These are phyloP conservation scores for Metschnikowia chrysomelidarum DNA, from an alignment of 805 yeast species.

Conservation along the genomic window DNA sequence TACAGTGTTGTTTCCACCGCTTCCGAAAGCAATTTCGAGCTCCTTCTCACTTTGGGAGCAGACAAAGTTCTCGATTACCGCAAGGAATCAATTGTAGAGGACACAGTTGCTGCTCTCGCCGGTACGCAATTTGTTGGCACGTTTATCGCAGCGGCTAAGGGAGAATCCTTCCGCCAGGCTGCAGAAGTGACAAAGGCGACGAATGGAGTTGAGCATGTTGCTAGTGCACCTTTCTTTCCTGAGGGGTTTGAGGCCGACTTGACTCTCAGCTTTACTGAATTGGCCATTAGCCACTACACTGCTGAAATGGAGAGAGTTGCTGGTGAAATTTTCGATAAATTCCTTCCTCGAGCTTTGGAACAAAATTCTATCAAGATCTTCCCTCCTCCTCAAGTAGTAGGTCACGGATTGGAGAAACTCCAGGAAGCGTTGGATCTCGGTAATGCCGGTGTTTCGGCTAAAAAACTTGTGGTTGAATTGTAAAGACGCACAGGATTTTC, in stretches of 20 bases:
- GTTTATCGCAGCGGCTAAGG: constrained; percentile 13
- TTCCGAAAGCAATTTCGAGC: constrained; percentile 8
- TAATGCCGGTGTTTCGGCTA: constrained; percentile 10
- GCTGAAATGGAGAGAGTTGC: constrained; percentile 6
- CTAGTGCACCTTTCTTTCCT: constrained; percentile 10
- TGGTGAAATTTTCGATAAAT: constrained; percentile 1
- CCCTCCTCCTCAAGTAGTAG: constrained; percentile 9
- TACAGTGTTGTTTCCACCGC: constrained; percentile 11
- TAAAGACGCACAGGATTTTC: too few relatives aligned
- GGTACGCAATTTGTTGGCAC: constrained; percentile 9
- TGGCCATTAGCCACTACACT: constrained; percentile 5
- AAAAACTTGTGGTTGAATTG: constrained; percentile 12
- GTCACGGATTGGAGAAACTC: constrained; percentile 4
- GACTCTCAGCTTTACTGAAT: constrained; percentile 5
- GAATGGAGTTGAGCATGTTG: constrained; percentile 2
- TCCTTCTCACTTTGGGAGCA: constrained; percentile 8
- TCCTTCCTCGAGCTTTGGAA: constrained; percentile 8
- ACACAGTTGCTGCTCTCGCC: constrained; percentile 3
- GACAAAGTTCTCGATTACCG: constrained; percentile 8
- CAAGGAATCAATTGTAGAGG: constrained; percentile 7
- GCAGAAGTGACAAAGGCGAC: constrained; percentile 5
- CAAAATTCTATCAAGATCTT: not conserved
- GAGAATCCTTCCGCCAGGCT: constrained; percentile 9
- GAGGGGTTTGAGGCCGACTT: constrained; percentile 7
- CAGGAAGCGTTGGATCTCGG: constrained; percentile 8